Conservation (phyloP, 2,329 filamentous ascomycete genomes). For the Exophiala xenobiotica region DNA sequence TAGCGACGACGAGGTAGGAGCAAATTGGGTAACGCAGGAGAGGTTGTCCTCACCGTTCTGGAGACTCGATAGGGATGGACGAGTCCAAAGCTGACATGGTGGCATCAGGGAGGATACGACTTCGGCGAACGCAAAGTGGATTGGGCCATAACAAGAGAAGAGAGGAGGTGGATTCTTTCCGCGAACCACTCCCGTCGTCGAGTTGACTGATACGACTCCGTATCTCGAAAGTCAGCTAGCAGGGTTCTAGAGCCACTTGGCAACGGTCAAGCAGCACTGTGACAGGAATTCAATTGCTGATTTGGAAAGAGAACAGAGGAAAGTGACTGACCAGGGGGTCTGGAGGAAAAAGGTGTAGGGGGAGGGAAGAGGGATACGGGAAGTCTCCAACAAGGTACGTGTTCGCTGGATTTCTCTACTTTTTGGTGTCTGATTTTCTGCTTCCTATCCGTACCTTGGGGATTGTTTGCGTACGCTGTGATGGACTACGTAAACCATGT, state of each 20-base stretch:
- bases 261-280: slow-evolving; percentile 26
- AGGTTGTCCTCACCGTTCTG: neutral
- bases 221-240: slow-evolving; percentile 27
- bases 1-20: neutral
- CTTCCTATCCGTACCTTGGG: no score
- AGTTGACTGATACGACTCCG: slow-evolving; percentile 20
- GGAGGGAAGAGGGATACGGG: neutral
- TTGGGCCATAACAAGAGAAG: slow-evolving; percentile 6
- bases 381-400: neutral
- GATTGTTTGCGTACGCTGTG: no score
- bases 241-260: slow-evolving; percentile 29
- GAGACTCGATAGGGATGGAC: slow-evolving; percentile 6
- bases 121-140: slow-evolving; percentile 1
- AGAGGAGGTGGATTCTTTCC: slow-evolving; percentile 5
- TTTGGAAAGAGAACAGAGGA: neutral
- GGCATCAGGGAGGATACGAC: slow-evolving; percentile 20
- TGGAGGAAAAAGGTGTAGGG: neutral
- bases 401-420: neutral
- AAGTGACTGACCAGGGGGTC: neutral
- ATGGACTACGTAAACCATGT: no score
- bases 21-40: neutral
- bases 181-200: slow-evolving; percentile 2
- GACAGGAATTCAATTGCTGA: neutral
- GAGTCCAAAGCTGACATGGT: slow-evolving; percentile 26
- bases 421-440: neutral